These are phyloP conservation scores for Penicillium sp. DNA, from an alignment of 2,329 filamentous ascomycete species.

Conservation along the genomic window DNA sequence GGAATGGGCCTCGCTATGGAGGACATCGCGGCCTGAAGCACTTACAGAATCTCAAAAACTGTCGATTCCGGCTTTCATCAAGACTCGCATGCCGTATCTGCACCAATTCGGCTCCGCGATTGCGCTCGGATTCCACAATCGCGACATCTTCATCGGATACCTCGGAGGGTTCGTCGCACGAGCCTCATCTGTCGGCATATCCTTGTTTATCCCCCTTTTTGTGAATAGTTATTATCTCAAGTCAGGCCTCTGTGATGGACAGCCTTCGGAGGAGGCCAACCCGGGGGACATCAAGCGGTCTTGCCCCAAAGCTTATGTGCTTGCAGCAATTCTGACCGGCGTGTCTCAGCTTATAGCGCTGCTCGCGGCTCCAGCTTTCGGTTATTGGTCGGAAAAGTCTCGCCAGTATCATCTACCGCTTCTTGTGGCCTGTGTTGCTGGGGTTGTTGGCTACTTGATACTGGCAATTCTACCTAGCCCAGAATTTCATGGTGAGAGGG, in stretches of 20 bases:
- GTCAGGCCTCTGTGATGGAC: constrained; percentile 73
- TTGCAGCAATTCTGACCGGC: constrained; percentile 85
- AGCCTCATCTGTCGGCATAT: constrained; percentile 93
- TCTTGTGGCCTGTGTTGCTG: constrained; percentile 71
- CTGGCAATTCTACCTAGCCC: constrained; percentile 81
- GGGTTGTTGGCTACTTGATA: constrained; percentile 75
- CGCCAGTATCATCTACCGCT: constrained; percentile 74
- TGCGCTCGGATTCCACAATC: constrained; percentile 73
- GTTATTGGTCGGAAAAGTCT: constrained; percentile 76
- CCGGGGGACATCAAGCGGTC: constrained; percentile 75
- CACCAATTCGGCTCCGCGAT: constrained; percentile 67
- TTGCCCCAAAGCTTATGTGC: constrained; percentile 83
- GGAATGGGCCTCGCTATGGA: constrained; percentile 64
- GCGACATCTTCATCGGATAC: constrained; percentile 83
- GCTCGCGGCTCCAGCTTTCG: constrained; percentile 83
- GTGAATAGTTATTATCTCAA: constrained; percentile 88
- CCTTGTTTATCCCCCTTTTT: constrained; percentile 90
- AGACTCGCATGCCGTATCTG: constrained; percentile 40
- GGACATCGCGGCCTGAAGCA: constrained; percentile 5
- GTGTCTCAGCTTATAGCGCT: constrained; percentile 87
- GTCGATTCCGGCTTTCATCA: constrained; percentile 8
- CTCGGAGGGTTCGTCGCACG: constrained; percentile 93
- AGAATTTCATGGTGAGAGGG: constrained; percentile 72
- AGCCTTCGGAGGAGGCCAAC: constrained; percentile 35
- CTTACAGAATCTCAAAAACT: constrained; percentile 3